Conservation (phyloP, 2,329 filamentous ascomycete genomes). For the Sporothrix curviconia region DNA sequence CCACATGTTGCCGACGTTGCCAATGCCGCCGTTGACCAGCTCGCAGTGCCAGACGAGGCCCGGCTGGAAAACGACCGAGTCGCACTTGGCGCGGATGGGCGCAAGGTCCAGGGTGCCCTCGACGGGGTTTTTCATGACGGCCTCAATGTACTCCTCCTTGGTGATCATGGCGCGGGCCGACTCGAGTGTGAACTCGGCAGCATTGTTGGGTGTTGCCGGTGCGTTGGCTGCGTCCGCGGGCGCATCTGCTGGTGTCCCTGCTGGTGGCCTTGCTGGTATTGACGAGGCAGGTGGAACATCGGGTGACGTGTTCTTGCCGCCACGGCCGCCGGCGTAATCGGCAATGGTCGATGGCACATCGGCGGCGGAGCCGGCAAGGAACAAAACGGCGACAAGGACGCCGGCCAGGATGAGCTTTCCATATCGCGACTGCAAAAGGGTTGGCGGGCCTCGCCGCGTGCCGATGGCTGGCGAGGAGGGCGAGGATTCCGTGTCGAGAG, state of each 20-base stretch:
- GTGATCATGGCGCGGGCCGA: background rate
- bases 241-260: background rate
- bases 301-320: background rate
- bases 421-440: conserved; percentile 6
- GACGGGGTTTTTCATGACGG: background rate
- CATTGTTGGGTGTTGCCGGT: no score
- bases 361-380: background rate
- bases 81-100: conserved; percentile 23
- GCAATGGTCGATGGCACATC: background rate
- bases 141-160: background rate
- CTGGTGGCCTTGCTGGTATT: background rate
- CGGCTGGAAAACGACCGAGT: conserved; percentile 26
- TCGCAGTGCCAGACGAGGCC: conserved; percentile 32
- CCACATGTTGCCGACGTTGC: conserved; percentile 31
- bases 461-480: background rate
- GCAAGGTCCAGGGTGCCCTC: conserved; percentile 15
- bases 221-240: no score
- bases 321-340: background rate
- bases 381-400: background rate
- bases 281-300: background rate
- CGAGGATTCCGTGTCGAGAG: background rate
- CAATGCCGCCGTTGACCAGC: conserved; percentile 32
- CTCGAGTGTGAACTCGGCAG: background rate
- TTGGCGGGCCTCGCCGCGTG: background rate
- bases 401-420: conserved; percentile 1